Percentiles rank a stretch among this genome's conserved stretches.
Evolutionary conservation across 257 asterid species (phyloP).

Genomic region (Verbena officinalis): DNA sequence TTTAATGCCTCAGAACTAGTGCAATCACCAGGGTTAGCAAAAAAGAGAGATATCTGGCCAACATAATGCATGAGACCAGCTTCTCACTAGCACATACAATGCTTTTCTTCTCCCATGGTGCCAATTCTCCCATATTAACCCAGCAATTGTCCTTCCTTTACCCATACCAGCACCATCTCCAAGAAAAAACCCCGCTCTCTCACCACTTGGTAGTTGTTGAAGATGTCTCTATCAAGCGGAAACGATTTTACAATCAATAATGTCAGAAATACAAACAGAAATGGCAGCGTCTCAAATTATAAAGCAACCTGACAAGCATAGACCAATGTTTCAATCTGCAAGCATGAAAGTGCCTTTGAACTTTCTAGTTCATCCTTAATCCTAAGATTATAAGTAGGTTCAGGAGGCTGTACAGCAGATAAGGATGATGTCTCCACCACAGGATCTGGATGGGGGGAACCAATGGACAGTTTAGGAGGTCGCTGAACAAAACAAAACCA

Average conservation of each 20-base stretch:
- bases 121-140: constrained; percentile 99
- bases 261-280: constrained; percentile 22
- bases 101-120: constrained; percentile 85
- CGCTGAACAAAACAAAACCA: constrained; percentile 51
- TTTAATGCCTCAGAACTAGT: constrained; percentile 12
- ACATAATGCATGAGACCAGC: constrained; percentile 17
- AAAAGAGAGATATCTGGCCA: constrained; percentile 24
- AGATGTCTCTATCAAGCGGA: constrained; percentile 75
- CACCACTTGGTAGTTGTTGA: constrained; percentile 85
- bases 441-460: constrained; percentile 94
- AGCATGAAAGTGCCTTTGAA: constrained; percentile 84
- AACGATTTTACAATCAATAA: constrained; percentile 28
- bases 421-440: constrained; percentile 94
- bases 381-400: constrained; percentile 80
- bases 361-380: constrained; percentile 75
- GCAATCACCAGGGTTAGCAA: constrained; percentile 14
- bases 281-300: constrained; percentile 19
- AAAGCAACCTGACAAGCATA: constrained; percentile 92
- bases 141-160: constrained; percentile 97
- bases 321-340: constrained; percentile 97
- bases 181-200: constrained; percentile 95
- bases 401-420: constrained; percentile 96
- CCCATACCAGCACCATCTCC: constrained; percentile 99
- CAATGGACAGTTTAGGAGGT: constrained; percentile 88
- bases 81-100: constrained; percentile 56